These are phyloP conservation scores for Ustilago trichophora DNA, from an alignment of 1,284 basidiomycete genomes.

Conservation along the genomic window DNA sequence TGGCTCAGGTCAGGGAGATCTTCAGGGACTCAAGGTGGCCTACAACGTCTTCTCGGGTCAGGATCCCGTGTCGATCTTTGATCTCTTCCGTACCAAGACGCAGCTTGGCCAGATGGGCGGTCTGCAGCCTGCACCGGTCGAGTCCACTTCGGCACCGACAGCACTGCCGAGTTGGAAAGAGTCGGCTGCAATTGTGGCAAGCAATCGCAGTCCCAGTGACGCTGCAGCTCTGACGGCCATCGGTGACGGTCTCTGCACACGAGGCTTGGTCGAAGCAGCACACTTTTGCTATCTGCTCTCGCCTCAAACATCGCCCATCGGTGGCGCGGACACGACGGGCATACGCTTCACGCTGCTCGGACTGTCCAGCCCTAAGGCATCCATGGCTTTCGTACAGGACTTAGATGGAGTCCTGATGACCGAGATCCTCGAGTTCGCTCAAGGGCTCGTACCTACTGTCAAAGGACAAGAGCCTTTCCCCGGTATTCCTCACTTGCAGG, in stretches of 20 bases:
- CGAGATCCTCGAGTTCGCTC: constrained; percentile 90
- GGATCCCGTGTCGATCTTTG: constrained; percentile 52
- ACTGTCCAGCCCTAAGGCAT: constrained; percentile 72
- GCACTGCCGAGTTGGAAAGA: constrained; percentile 83
- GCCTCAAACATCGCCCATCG: constrained; percentile 80
- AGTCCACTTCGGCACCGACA: constrained; percentile 70
- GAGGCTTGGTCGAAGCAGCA: constrained; percentile 83
- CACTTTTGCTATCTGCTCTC: constrained; percentile 92
- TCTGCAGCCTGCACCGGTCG: constrained; percentile 38
- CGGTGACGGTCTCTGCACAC: constrained; percentile 80
- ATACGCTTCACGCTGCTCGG: constrained; percentile 75
- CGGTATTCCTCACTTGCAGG: constrained; percentile 86
- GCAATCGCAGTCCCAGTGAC: constrained; percentile 73
- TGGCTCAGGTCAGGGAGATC: constrained; percentile 32
- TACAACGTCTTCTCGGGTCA: constrained; percentile 63
- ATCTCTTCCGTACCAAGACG: constrained; percentile 56
- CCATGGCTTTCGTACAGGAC: constrained; percentile 74
- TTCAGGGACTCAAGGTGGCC: constrained; percentile 61
- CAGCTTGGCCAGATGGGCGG: constrained; percentile 33
- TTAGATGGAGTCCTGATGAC: constrained; percentile 84
- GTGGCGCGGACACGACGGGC: constrained; percentile 74
- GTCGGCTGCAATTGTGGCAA: constrained; percentile 83
- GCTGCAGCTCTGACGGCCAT: constrained; percentile 83
- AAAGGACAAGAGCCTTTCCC: constrained; percentile 88
- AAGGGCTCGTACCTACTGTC: constrained; percentile 76